Base-by-base conservation (phyloP, 495 filamentous ascomycete species). In the Penicillium longicatenatum region DNA sequence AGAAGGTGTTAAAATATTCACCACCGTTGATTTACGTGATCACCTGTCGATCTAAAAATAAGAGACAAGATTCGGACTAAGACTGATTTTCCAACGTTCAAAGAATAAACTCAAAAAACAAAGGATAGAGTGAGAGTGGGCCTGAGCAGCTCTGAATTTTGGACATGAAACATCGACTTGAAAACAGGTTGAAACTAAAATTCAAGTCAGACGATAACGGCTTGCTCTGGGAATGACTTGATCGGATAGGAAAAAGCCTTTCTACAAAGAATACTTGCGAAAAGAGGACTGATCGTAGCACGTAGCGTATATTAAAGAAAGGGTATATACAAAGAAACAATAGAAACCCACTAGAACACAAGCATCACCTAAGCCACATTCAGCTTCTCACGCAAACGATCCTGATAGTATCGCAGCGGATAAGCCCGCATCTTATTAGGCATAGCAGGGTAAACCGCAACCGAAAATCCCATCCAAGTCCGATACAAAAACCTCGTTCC, bases 401-500 rank as follows among this genome's bases (percentile, higher is more conserved):
- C 60, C 61, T 74, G 53, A 55, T 73, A 74, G 52, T 67, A 70
- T 11, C 49, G 55, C 45, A 72, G 54, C 17, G 73, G 70, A 56
- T 70, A 70, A 21, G 62, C 61, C 16, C 73, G 60, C 61, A 64
- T 48, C 26, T 64, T 65, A 48, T 61, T 66, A 0, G 73, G 75
- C 64, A 78, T 50, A 0, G 69, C 72, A 20, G 75, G 73, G 42
- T 76, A 78, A 20, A 76, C 68, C 1, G 73, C 68, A 0, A 67
- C 61, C 26, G 68, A 69, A 29, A 75, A 66, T 10, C 73, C 69
- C 72, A 78, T 75, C 47, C 64, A 65, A 1, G 67, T 65, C 4
- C 69, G 61, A 51, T 78, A 78, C 46, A 74, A 50, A 11, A 62
- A 50, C 7, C 75, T 60, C 4, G 73, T 76, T 16, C 44, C 37